A percentile compares a stretch with the other conserved stretches of the same genome.
These are phyloP conservation scores for Penicillium thymicola DNA, from an alignment of 2,329 filamentous ascomycete genomes.

Conservation along the genomic window DNA sequence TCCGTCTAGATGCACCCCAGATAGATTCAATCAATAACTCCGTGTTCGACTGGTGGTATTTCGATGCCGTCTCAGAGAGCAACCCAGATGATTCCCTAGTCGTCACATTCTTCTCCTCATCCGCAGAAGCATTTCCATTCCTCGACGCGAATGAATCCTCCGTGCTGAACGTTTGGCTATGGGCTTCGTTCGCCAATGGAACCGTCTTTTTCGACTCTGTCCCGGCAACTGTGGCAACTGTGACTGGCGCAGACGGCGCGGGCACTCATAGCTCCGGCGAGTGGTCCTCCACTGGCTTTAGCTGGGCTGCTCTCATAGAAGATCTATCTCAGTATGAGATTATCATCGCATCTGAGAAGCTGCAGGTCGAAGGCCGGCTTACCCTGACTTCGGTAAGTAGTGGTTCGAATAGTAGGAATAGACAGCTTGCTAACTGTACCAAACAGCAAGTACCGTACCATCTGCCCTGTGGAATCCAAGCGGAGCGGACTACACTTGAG, in stretches of 20 bases:
- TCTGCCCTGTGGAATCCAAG: constrained; percentile 17
- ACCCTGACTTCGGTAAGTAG: constrained; percentile 13
- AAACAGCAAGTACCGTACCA: constrained; percentile 4
- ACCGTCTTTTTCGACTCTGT: constrained; percentile 14
- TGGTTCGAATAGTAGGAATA: neutral
- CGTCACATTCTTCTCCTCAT: constrained; percentile 34
- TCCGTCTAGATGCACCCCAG: constrained; percentile 27
- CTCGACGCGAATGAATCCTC: constrained; percentile 12
- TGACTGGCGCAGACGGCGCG: constrained; percentile 1
- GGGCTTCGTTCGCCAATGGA: constrained; percentile 28
- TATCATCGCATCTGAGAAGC: constrained; percentile 8
- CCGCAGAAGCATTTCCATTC: constrained; percentile 38
- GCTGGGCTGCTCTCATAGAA: constrained; percentile 6
- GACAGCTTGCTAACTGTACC: neutral
- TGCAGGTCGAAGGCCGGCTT: constrained; percentile 14
- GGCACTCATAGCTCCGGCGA: neutral
- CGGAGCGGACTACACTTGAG: constrained; percentile 5
- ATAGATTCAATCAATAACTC: constrained; percentile 26
- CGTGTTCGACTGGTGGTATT: constrained; percentile 44
- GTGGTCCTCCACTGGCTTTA: constrained; percentile 13
- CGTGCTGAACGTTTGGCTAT: constrained; percentile 25
- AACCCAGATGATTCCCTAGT: constrained; percentile 27
- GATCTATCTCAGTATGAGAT: constrained; percentile 15
- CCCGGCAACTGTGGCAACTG: constrained; percentile 15
- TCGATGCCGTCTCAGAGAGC: constrained; percentile 34